These are phyloP conservation scores for Przewalskia tangutica DNA, from an alignment of 257 asterid genomes.

Conservation along the genomic window DNA sequence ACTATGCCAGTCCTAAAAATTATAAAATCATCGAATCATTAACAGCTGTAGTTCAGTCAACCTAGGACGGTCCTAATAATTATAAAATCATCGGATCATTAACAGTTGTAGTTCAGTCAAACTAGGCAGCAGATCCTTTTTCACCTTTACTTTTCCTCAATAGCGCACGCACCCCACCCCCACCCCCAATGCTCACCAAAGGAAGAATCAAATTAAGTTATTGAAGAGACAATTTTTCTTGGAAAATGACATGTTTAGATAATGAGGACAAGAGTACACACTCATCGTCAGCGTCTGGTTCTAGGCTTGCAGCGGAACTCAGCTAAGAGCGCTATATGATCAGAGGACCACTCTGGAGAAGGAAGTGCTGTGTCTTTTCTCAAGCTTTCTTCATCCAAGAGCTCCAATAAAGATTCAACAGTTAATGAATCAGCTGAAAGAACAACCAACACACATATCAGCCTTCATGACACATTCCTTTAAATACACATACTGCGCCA, in stretches of 20 bases:
- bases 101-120: neutral
- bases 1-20: neutral
- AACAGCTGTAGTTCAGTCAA: neutral
- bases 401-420: conserved; percentile 24
- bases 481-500: neutral
- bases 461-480: neutral
- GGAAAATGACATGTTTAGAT: neutral
- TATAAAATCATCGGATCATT: neutral
- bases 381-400: conserved; percentile 22
- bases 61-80: neutral
- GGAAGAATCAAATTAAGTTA: neutral
- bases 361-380: conserved; percentile 22
- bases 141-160: neutral
- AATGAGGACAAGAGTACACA: neutral
- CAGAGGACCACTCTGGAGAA: conserved; percentile 29
- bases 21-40: neutral
- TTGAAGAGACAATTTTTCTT: too few species aligned
- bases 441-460: neutral
- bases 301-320: conserved; percentile 16
- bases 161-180: neutral
- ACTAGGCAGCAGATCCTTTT: neutral
- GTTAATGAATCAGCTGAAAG: conserved; percentile 19
- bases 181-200: neutral
- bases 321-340: conserved; percentile 22
- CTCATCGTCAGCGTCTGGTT: conserved; percentile 10